Evolutionary conservation across 208 protist species (phyloP).

Genomic region (Trypanosoma scelopori): DNA sequence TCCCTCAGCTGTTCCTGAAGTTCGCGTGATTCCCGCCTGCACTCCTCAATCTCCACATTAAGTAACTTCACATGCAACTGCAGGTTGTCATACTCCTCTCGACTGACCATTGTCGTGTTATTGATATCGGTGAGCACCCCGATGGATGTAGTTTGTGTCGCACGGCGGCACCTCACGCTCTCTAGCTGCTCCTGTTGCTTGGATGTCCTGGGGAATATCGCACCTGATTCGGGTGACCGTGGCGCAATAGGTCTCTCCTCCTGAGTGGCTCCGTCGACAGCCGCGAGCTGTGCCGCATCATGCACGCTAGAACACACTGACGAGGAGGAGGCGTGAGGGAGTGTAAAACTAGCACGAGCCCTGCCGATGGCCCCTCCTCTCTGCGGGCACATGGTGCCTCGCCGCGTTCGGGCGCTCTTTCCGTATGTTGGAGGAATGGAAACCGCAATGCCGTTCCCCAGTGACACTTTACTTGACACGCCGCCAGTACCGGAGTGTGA

Average conservation of each 20-base stretch:
- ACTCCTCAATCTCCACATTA: constrained; percentile 60
- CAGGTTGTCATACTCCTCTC: constrained; percentile 48
- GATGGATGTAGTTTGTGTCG: constrained; percentile 49
- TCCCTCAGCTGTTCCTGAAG: constrained; percentile 51
- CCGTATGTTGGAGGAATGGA: constrained; percentile 21
- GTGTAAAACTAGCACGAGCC: not conserved
- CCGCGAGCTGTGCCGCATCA: no score
- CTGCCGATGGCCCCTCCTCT: not conserved
- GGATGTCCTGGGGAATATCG: not conserved
- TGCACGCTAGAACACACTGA: no score
- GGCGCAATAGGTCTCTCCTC: no score
- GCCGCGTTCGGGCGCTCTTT: constrained; percentile 7
- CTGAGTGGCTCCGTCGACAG: no score
- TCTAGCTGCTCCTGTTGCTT: not conserved
- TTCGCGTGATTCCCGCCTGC: constrained; percentile 27
- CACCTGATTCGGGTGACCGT: not conserved
- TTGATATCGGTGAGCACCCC: constrained; percentile 76
- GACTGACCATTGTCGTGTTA: constrained; percentile 43
- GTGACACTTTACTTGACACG: not conserved
- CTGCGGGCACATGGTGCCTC: not conserved
- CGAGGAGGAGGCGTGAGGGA: no score
- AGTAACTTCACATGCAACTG: constrained; percentile 35
- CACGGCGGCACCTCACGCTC: constrained; percentile 15
- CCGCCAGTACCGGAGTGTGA: not conserved
- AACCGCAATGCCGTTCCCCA: not conserved